Base-by-base conservation (phyloP, 805 yeast genomes). In the Cyberlindnera nakhonratchasimensis region DNA sequence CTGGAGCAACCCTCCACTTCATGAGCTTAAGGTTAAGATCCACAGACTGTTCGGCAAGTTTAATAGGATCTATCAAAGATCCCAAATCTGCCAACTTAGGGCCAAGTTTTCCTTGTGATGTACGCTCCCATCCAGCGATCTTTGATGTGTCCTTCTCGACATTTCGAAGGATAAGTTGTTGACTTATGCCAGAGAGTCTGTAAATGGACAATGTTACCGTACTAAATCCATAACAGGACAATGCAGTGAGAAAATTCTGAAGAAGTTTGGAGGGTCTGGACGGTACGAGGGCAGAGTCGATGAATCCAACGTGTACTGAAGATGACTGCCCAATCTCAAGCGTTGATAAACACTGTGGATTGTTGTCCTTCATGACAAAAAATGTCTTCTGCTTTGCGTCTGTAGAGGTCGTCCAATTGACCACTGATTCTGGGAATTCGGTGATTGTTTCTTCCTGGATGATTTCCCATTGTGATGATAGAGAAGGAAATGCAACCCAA, bases 1-100 rank as follows among this genome's bases (percentile, higher is more conserved):
- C 73, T 0, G 99, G 98, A 0, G 86, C 88, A 14, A 93, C 77
- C 51, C 99, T 73, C 99, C 99, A 93, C 58, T 89, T 88, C 99
- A 93, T 93, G 34, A 93, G 68, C 64, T 87, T 86, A 45, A 93
- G 68, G 58, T 93, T 93, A 43, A 93, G 71, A 60, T 90, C 96
- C 6, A 89, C 90, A 0, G 97, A 91, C 62, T 95, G 98, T 46
- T 83, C 86, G 0, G 96, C 91, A 18, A 93, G 67, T 50, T 84
- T 81, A 11, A 70, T 49, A 0, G 99, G 99, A 59, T 91, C 81
- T 28, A 91, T 78, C 33, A 93, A 67, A 1, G 88, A 65, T 1
- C 93, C 89, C 41, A 93, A 62, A 59, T 95, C 93, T 0, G 95
- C 89, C 17, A 82, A 51, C 55, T 88, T 87, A 1, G 98, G 96